Evolutionary conservation across 495 filamentous ascomycete species (phyloP), one percentile per base, ranked within the genome.

Genomic region (Xylaria palmicola): DNA sequence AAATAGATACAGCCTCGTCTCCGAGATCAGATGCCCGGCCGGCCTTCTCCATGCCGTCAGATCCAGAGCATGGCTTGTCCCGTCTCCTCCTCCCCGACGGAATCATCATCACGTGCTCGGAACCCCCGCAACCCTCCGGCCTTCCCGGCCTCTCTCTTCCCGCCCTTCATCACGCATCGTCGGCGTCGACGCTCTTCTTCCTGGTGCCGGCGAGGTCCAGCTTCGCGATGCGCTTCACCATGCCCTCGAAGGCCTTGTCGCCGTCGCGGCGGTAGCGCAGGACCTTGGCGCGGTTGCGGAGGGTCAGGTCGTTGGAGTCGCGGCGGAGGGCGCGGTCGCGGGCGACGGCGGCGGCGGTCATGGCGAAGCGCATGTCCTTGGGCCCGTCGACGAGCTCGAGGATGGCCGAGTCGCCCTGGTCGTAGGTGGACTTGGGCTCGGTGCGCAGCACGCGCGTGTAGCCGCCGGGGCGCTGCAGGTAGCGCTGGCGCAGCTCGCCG

Each of bases 341-440:
- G 37, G 87, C 90, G 0, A 98, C 77, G 0, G 90, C 86, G 47
- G 85, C 84, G 4, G 94, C 94, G 15, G 92, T 96, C 80, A 97
- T 86, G 54, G 89, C 88, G 77, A 98, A 98, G 2, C 93, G 88
- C 83, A 96, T 91, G 75, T 98, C 94, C 74, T 87, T 90, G 15
- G 92, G 93, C 41, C 93, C 93, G 72, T 98, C 94, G 44, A 98
- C 92, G 12, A 98, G 83, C 75, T 98, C 94, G n/a, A 98, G 84
- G 65, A 98, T 95, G 0, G 94, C 94, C 20, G 86, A 89, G 34
- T 86, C 81, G 3, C 90, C 93, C 77, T 96, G 90, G 70, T 96
- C 92, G 69, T 87, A 75, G 27, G 67, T 84, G 65, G 96, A 91
- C 60, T 86, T 76, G 13, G 83, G 85, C 73, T 97, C 93, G 57